Percentiles rank a stretch among this genome's conserved stretches.
phyloP scores from a whole-genome alignment of 257 asterid species.

The Ajuga chamaepitys region DNA sequence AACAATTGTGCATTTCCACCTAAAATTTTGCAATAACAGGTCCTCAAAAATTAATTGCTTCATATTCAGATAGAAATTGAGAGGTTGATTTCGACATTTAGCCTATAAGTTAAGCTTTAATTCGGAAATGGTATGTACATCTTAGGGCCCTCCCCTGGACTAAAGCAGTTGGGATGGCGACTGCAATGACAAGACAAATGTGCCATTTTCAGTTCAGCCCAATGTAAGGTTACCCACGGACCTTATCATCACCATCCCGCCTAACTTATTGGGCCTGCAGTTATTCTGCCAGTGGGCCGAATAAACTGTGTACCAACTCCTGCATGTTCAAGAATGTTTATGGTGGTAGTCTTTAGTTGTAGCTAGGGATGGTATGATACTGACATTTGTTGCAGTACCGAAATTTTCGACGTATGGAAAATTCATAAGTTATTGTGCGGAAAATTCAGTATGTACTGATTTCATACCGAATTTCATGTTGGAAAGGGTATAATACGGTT shows the following conservation, averaged over 20 bases:
- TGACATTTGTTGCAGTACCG: too few species aligned
- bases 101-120: neutral
- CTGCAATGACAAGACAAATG: neutral
- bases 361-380: too few species aligned
- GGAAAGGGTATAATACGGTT: too few species aligned
- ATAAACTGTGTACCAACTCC: neutral
- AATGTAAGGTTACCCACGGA: too few species aligned
- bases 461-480: too few species aligned
- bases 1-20: neutral
- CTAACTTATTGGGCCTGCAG: neutral
- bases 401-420: too few species aligned
- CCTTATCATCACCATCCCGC: neutral
- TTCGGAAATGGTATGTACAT: neutral
- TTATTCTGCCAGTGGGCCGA: neutral
- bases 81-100: neutral
- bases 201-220: neutral
- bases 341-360: neutral
- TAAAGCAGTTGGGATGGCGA: conserved; percentile 12
- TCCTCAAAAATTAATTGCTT: neutral
- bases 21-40: neutral
- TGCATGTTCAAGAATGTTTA: neutral
- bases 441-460: too few species aligned
- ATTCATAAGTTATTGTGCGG: too few species aligned
- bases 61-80: neutral
- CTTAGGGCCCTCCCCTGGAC: neutral